Percentiles rank a stretch among this genome's conserved stretches.
Conservation (phyloP, 441 rosid genomes). For the Pelargonium fulgidum region DNA sequence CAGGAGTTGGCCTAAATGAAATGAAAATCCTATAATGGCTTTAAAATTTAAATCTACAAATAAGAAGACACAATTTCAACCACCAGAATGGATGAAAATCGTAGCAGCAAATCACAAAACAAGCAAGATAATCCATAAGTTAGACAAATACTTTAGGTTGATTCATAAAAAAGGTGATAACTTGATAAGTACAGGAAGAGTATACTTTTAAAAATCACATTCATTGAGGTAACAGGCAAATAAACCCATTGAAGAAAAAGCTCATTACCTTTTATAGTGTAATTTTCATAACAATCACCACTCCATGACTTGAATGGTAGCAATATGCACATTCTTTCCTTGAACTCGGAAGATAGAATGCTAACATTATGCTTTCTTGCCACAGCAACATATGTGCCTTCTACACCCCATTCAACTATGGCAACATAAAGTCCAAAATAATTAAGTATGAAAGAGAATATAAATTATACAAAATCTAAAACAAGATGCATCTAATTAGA, state of each 20-base stretch:
- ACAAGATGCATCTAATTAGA: neutral
- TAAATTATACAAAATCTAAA: neutral
- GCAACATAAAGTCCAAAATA: slow-evolving; percentile 18
- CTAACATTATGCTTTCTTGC: slow-evolving; percentile 46
- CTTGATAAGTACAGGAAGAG: neutral
- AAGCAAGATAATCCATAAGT: neutral
- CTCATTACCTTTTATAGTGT: slow-evolving; percentile 55
- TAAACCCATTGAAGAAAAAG: slow-evolving; percentile 2
- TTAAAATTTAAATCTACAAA: neutral
- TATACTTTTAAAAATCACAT: too few species aligned
- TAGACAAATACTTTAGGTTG: neutral
- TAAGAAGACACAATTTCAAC: neutral
- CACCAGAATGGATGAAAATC: neutral
- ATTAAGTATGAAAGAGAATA: neutral
- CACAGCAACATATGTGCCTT: slow-evolving; percentile 63
- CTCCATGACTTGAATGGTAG: slow-evolving; percentile 54
- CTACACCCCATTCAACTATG: slow-evolving; percentile 76
- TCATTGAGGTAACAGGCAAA: too few species aligned
- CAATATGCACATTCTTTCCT: slow-evolving; percentile 44
- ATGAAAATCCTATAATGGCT: neutral
- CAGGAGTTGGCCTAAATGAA: neutral
- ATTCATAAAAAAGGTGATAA: neutral
- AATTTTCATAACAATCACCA: slow-evolving; percentile 37
- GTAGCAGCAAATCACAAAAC: neutral
- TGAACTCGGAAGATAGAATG: slow-evolving; percentile 60